Conservation (phyloP, 306 rosid genomes). For the Herpetospermum pedunculosum region DNA sequence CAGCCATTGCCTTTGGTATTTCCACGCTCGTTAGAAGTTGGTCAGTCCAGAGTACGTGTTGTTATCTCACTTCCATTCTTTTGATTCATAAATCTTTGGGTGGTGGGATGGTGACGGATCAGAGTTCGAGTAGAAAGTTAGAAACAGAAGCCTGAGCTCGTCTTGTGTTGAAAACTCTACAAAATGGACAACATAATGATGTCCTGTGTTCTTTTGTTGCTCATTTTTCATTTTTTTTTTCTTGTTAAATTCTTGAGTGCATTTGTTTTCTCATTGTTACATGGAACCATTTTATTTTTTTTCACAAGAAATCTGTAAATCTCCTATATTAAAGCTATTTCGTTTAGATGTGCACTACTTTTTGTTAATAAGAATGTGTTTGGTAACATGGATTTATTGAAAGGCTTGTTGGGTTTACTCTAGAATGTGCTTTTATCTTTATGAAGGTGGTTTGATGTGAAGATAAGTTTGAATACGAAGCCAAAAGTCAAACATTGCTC, state of each 20-base stretch:
- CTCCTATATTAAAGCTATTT: background rate
- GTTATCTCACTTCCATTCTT: background rate
- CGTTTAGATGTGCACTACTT: background rate
- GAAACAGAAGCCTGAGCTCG: slow-evolving; percentile 2
- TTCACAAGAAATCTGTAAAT: slow-evolving; percentile 29
- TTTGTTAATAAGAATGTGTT: slow-evolving; percentile 1
- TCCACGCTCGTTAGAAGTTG: background rate
- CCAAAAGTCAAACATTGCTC: background rate
- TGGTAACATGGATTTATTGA: background rate
- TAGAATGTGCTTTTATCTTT: background rate
- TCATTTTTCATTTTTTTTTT: background rate
- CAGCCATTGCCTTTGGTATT: background rate
- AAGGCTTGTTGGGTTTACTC: background rate
- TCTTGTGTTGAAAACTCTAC: background rate
- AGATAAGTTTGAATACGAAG: background rate
- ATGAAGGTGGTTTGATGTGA: background rate
- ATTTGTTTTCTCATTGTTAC: slow-evolving; percentile 12
- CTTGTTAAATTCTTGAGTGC: slow-evolving; percentile 16
- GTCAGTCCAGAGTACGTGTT: background rate
- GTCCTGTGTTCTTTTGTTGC: background rate
- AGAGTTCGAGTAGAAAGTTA: background rate
- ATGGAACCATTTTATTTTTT: slow-evolving; percentile 10
- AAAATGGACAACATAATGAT: slow-evolving; percentile 9
- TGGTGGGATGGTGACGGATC: slow-evolving; percentile 3
- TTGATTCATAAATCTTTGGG: background rate